Base-by-base conservation (phyloP, 164 flowering plant genomes). In the Umbilicus rupestris region DNA sequence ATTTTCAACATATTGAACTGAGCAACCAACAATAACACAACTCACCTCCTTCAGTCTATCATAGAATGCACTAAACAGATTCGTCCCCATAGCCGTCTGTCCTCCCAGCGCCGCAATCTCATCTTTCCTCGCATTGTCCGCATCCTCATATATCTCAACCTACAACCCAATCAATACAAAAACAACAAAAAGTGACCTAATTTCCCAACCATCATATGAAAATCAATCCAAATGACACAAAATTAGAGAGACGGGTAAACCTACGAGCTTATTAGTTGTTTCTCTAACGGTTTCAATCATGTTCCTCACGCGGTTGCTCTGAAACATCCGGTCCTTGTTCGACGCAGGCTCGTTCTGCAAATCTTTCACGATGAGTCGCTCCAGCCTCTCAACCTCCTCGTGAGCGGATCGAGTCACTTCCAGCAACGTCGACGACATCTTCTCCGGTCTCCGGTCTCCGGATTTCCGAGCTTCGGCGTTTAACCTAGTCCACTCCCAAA, bases 81-180 rank as follows among this genome's bases (percentile, higher is more conserved):
- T 95, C 0, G 84, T 87, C 20, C 96, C 96, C 1, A 80, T 78
- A 0, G 89, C 86, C 0, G 90, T 87, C 73, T 87, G 95, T 30
- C 99, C 99, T 57, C 98, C 99, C 19, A 95, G 87, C 5, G 97
- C 92, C 6, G 91, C 99, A 82, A 95, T 92, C 75, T 92, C 99
- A 59, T 92, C 99, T 69, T 87, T 90, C 83, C 99, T 87, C 3
- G 97, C 91, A 76, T 69, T 75, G 69, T 95, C 99, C 39, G 82
- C 86, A 66, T 95, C 99, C 69, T 88, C 99, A 42, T 95, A 92
- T 14, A 87, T 81, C 72, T 90, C 99, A 76, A 88, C 49, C 99
- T 94, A 74, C 30, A 28, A 39, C 29, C 20, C 64, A 60, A 30
- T 17, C 37, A 60, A 2, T 41, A 60, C 41, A 37, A n/a, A n/a